Conservation (phyloP, 192 early-diverging fungal genomes). For the Gigaspora rosea region DNA sequence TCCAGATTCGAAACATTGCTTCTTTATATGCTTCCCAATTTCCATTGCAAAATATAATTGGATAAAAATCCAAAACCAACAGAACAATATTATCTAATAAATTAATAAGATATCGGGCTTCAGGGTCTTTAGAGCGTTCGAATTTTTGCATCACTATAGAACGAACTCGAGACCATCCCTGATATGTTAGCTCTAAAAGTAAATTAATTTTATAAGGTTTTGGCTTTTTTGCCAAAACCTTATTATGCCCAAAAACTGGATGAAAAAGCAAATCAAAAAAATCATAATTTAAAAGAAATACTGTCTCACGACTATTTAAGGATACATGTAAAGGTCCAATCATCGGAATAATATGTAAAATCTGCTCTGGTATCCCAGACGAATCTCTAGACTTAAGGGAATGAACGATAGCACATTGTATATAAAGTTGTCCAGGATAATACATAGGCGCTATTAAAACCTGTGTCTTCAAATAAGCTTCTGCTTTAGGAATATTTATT, state of each 20-base stretch:
- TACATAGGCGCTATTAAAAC: neutral
- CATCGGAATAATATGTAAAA: no score
- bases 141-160: constrained; percentile 17
- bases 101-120: no score
- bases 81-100: neutral
- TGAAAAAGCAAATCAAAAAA: neutral
- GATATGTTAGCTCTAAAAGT: neutral
- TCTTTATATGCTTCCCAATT: constrained; percentile 15
- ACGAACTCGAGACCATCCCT: neutral
- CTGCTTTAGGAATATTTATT: neutral
- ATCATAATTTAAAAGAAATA: constrained; percentile 23
- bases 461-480: neutral
- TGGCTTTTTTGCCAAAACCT: constrained; percentile 15
- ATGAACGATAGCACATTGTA: constrained; percentile 4
- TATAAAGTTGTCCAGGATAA: constrained; percentile 1
- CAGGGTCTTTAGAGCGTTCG: neutral
- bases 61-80: constrained; percentile 3
- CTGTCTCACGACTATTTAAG: constrained; percentile 1
- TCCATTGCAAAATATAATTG: neutral
- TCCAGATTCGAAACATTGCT: constrained; percentile 2
- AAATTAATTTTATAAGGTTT: constrained; percentile 4
- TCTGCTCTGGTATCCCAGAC: neutral
- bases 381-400: neutral
- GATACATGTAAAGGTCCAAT: neutral
- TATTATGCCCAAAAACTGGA: neutral